phyloP scores from a whole-genome alignment of 2,329 filamentous ascomycete species.

The Lasiodiplodia citricola region DNA sequence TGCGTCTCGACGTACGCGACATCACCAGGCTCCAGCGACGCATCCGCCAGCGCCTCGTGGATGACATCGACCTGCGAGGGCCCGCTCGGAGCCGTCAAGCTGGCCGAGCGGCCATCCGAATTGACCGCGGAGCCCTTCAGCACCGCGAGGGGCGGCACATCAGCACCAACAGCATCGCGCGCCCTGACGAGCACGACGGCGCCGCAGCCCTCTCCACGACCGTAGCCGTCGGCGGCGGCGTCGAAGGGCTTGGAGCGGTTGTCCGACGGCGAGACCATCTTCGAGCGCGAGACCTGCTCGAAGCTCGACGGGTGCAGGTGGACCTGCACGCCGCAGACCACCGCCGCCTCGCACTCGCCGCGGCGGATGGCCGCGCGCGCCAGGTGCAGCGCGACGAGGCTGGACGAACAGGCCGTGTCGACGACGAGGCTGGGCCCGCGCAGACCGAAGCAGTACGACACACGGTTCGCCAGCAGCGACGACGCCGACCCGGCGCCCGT shows the following conservation, averaged over 20 bases:
- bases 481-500: constrained; percentile 31
- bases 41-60: constrained; percentile 41
- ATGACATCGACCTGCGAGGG: constrained; percentile 50
- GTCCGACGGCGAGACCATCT: constrained; percentile 39
- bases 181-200: constrained; percentile 64
- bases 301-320: constrained; percentile 33
- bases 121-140: constrained; percentile 44
- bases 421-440: constrained; percentile 38
- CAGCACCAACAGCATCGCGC: constrained; percentile 59
- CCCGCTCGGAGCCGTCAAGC: constrained; percentile 63
- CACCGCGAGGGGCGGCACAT: constrained; percentile 45
- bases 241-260: constrained; percentile 50
- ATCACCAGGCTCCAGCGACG: constrained; percentile 36
- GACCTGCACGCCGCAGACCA: constrained; percentile 31
- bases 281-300: constrained; percentile 30
- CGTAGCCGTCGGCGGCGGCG: constrained; percentile 61
- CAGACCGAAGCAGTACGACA: constrained; percentile 38
- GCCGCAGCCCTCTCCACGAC: constrained; percentile 62
- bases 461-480: constrained; percentile 38
- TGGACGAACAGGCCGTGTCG: constrained; percentile 40
- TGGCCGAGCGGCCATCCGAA: constrained; percentile 61
- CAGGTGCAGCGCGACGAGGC: constrained; percentile 35
- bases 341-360: constrained; percentile 24
- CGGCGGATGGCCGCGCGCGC: constrained; percentile 34
- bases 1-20: constrained; percentile 39